Conservation (phyloP, 2,329 filamentous ascomycete genomes). For the Trichoderma endophyticum region DNA sequence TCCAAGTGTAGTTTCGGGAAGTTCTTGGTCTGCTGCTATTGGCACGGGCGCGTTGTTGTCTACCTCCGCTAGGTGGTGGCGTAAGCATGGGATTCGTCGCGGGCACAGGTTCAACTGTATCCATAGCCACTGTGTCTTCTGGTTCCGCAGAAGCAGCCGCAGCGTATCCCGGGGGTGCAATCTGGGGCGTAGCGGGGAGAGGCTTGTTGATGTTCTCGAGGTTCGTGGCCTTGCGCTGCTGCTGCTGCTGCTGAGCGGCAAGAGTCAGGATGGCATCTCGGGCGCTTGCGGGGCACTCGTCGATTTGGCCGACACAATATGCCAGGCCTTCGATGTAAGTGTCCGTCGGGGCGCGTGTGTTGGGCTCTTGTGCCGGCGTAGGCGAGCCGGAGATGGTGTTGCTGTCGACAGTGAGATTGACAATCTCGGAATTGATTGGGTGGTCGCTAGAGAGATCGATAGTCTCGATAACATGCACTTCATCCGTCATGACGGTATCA, state of each 20-base stretch:
- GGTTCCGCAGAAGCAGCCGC: constrained; percentile 6
- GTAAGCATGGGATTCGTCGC: not conserved
- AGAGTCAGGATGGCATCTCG: constrained; percentile 29
- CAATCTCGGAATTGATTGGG: not conserved
- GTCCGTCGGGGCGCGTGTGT: constrained; percentile 1
- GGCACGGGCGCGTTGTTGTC: not conserved
- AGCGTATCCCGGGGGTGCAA: constrained; percentile 23
- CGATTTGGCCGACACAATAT: constrained; percentile 34
- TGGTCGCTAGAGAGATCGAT: constrained; percentile 24
- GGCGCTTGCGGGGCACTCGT: constrained; percentile 27
- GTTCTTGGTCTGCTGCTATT: not conserved
- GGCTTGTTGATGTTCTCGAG: constrained; percentile 27
- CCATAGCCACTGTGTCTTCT: not conserved
- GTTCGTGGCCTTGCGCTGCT: constrained; percentile 3
- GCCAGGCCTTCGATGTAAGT: constrained; percentile 29
- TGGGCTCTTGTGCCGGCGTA: not conserved
- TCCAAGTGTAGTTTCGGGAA: not conserved
- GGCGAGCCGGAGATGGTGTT: not conserved
- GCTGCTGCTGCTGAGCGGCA: constrained; percentile 20
- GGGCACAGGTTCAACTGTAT: not conserved
- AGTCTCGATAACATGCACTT: constrained; percentile 18
- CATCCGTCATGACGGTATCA: constrained; percentile 20
- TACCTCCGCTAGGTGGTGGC: not conserved
- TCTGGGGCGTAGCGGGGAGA: constrained; percentile 31
- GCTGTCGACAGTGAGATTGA: constrained; percentile 15